Base-by-base conservation (phyloP, 2,329 filamentous ascomycete genomes). In the Talaromyces sp. region DNA sequence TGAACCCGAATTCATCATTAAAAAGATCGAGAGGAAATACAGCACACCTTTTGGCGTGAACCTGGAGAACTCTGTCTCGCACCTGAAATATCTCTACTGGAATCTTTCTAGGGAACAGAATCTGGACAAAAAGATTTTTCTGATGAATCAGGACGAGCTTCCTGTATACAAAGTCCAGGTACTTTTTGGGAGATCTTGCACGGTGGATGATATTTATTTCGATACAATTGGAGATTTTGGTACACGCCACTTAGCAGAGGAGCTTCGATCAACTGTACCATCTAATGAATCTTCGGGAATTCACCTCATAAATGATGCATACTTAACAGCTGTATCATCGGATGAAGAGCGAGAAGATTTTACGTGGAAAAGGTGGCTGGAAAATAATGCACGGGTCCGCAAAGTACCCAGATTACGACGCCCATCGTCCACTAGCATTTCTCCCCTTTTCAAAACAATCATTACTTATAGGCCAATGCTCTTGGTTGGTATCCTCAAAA, bases 161-260 rank as follows among this genome's bases (percentile, higher is more conserved):
- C 42, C 42, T 23, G 33, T 57, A 57, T 57, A 57, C 56, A 36
- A 40, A 5, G 31, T 47, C 10, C 44, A 30, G 1, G 40, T 57
- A 16, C 28, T 28, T 34, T 47, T 57, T 30, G 56, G 56, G 14
- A 9, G 28, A 31, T 12, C 28, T 23, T 9, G 28, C 5, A 14
- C 23, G 14, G 56, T 57, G 34, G 56, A 57, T 28, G 56, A 57
- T 57, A 8, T 57, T n/a, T 57, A 57, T 50, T 57, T 57, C 28
- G 56, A 50, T 34, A 57, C 56, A 33, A 44, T 4, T 31, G 56
- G 56, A 18, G 56, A 57, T 18, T 57, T 57, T 33, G 56, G 56
- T 28, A 57, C 56, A 10, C 28, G 40, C 16, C 56, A 57, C 14
- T 30, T 57, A 5, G 40, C 56, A 40, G n/a, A 44, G 56, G 56